Percentiles rank a stretch among this genome's conserved stretches.
phyloP scores from a whole-genome alignment of 225 moss, liverwort and hornwort species.

The Marchantia polymorpha region DNA sequence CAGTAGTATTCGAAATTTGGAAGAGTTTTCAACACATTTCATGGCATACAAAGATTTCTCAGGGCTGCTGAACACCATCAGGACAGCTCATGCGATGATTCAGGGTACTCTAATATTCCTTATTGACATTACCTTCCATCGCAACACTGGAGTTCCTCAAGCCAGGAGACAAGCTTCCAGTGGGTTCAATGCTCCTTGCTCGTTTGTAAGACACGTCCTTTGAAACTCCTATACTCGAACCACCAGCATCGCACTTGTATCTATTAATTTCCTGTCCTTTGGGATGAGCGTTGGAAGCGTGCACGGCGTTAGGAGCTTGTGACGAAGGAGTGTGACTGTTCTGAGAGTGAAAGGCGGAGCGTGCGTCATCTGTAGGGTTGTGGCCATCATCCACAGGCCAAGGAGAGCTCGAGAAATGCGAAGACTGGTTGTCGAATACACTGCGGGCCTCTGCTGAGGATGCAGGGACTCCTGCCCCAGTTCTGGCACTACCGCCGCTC shows the following conservation, averaged over 20 bases:
- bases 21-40: too few relatives aligned
- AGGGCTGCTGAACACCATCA: background rate
- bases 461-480: background rate
- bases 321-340: conserved; percentile 25
- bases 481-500: background rate
- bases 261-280: conserved; percentile 10
- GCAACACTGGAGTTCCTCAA: conserved; percentile 1
- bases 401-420: conserved; percentile 45
- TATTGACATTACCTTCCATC: conserved; percentile 13
- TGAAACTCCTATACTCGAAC: conserved; percentile 1
- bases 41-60: background rate
- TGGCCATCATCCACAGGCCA: conserved; percentile 32
- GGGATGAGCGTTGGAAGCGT: background rate
- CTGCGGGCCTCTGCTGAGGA: conserved; percentile 24
- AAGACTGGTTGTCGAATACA: conserved; percentile 40
- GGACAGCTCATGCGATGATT: background rate
- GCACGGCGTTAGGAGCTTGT: conserved; percentile 12
- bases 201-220: conserved; percentile 18
- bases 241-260: conserved; percentile 7
- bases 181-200: conserved; percentile 18
- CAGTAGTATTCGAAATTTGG: too few relatives aligned
- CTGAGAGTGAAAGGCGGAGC: conserved; percentile 35
- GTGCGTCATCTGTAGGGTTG: conserved; percentile 37
- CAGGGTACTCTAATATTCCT: background rate
- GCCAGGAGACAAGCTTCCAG: conserved; percentile 4